These are phyloP conservation scores for Cordyceps fumosorosea DNA, from an alignment of 2,329 filamentous ascomycete species.

Conservation along the genomic window DNA sequence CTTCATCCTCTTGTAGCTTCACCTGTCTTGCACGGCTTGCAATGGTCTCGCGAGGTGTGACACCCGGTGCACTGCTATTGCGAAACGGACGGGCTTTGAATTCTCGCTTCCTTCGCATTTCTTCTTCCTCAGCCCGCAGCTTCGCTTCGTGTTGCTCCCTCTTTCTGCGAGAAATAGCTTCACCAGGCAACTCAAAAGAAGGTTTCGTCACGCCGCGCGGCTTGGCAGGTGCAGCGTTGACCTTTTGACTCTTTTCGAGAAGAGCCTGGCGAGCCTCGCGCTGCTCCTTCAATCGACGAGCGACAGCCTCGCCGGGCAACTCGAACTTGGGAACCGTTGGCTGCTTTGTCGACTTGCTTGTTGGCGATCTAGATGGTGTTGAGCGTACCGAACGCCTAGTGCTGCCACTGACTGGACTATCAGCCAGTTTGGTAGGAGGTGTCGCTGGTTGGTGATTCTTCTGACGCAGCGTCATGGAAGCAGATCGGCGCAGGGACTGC, in stretches of 20 bases:
- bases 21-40: slow-evolving; percentile 50
- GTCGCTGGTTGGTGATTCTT: slow-evolving; percentile 16
- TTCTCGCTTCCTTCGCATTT: slow-evolving; percentile 52
- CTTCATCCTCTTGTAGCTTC: slow-evolving; percentile 29
- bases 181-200: slow-evolving; percentile 57
- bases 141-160: slow-evolving; percentile 49
- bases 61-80: slow-evolving; percentile 33
- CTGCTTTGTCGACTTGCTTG: slow-evolving; percentile 46
- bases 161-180: slow-evolving; percentile 51
- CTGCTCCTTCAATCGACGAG: slow-evolving; percentile 51
- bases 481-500: slow-evolving; percentile 36
- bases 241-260: slow-evolving; percentile 28
- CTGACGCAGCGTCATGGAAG: slow-evolving; percentile 32
- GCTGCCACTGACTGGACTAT: slow-evolving; percentile 9
- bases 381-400: neutral
- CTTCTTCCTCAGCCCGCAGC: slow-evolving; percentile 51
- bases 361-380: slow-evolving; percentile 7
- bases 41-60: slow-evolving; percentile 48
- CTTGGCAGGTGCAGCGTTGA: slow-evolving; percentile 34
- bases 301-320: slow-evolving; percentile 56
- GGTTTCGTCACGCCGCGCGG: slow-evolving; percentile 46
- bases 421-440: neutral
- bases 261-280: slow-evolving; percentile 46
- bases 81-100: slow-evolving; percentile 57
- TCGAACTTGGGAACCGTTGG: slow-evolving; percentile 52